These are phyloP conservation scores for Agrocybe pediades DNA, from an alignment of 768 basidiomycete genomes.

Conservation along the genomic window DNA sequence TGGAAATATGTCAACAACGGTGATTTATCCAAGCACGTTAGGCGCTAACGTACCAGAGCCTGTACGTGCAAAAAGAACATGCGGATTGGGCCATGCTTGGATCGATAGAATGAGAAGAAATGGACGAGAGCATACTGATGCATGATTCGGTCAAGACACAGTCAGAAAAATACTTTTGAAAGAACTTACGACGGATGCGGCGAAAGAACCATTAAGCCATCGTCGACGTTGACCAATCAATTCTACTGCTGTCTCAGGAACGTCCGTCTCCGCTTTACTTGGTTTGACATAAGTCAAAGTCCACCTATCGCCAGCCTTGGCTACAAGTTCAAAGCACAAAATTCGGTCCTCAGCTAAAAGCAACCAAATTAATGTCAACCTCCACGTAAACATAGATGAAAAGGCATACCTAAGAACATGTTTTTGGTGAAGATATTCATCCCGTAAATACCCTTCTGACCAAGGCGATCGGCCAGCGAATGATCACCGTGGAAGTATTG, in stretches of 20 bases:
- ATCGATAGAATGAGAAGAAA: constrained; percentile 87
- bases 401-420: constrained; percentile 48
- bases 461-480: constrained; percentile 88
- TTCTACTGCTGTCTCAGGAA: constrained; percentile 91
- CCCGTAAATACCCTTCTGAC: constrained; percentile 90
- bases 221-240: constrained; percentile 94
- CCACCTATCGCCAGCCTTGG: constrained; percentile 87
- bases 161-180: constrained; percentile 5
- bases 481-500: constrained; percentile 90
- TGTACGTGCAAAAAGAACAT: constrained; percentile 98
- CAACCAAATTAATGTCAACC: constrained; percentile 1
- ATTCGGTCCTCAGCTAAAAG: constrained; percentile 87
- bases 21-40: background rate
- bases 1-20: constrained; percentile 27
- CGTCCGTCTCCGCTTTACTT: constrained; percentile 94
- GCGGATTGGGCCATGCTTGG: constrained; percentile 84
- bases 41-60: constrained; percentile 62
- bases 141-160: constrained; percentile 1
- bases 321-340: constrained; percentile 94
- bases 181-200: constrained; percentile 78
- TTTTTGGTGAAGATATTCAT: constrained; percentile 99
- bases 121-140: constrained; percentile 88
- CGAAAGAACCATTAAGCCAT: constrained; percentile 97
- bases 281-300: constrained; percentile 90
- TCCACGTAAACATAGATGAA: background rate